A percentile compares a stretch with the other conserved stretches of the same genome.
Conservation (phyloP, 305 asterid species). For the Fraxinus albicans region DNA sequence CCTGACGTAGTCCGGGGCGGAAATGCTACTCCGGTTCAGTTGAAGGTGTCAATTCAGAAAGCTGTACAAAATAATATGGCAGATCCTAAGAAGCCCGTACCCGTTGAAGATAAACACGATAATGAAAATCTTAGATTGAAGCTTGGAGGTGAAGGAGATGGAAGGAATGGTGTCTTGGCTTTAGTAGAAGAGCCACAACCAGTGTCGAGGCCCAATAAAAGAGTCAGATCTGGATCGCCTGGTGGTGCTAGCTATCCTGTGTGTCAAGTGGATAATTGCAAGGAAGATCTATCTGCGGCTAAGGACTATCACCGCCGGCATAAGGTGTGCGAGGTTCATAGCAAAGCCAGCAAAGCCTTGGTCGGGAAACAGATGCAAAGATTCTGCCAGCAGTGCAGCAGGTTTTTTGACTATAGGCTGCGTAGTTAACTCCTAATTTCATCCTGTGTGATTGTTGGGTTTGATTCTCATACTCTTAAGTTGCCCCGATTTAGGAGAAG, state of each 20-base stretch:
- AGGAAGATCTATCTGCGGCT: constrained; percentile 67
- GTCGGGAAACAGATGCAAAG: constrained; percentile 79
- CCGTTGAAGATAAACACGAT: constrained; percentile 22
- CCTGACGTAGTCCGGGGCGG: constrained; percentile 32
- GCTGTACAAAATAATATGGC: constrained; percentile 27
- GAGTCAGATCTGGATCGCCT: constrained; percentile 80
- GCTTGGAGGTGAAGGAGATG: constrained; percentile 47
- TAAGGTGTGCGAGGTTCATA: constrained; percentile 83
- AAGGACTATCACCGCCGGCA: constrained; percentile 88
- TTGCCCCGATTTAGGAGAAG: constrained; percentile 8
- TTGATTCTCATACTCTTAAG: neutral
- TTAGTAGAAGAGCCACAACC: constrained; percentile 44
- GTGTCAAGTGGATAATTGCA: constrained; percentile 86
- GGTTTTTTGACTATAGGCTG: constrained; percentile 18
- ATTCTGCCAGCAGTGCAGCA: constrained; percentile 92
- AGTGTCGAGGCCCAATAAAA: constrained; percentile 56
- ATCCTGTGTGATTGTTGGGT: neutral
- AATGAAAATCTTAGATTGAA: constrained; percentile 40
- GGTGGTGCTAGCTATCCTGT: constrained; percentile 55
- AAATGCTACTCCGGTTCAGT: constrained; percentile 24
- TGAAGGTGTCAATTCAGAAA: constrained; percentile 22
- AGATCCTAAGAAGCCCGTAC: constrained; percentile 19
- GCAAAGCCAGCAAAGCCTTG: constrained; percentile 66
- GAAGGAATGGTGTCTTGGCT: constrained; percentile 30
- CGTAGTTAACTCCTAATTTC: neutral